Evolutionary conservation across 2,329 filamentous ascomycete genomes (phyloP), one percentile per base, ranked within the genome.

Genomic region (Aspergillus tubingensis): DNA sequence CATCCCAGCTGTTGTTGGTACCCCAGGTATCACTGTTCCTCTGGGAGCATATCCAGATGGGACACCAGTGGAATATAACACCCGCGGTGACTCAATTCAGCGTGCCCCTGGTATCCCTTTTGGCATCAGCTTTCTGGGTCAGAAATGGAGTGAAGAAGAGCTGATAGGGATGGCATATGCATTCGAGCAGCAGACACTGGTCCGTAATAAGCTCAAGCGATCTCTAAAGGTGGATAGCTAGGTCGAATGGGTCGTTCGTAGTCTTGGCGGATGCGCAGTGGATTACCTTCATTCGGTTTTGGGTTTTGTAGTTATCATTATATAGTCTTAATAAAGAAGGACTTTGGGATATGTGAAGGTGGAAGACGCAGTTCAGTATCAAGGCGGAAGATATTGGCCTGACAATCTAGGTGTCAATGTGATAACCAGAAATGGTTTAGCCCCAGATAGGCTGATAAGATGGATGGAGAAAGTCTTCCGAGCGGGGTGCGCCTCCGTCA

Each of bases 81-180:
- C 62, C 0, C 76, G 82, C 7, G 82, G 83, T 0, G 79, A 82
- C n/a, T 73, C 89, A 7, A 82, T 86, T 8, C 73, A 75, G 0
- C 77, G 74, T 0, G 86, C 77, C 0, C 86, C 87, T 0, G 83
- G 84, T 17, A 72, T 86, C 23, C 81, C 81, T 21, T 88, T 89
- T 67, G 88, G 88, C 0, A 74, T 91, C 10, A 81, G 80, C 7
- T 90, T 91, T 66, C 76, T 89, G 49, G 89, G 87, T 0, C 73
- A 74, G 2, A 81, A 80, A 52, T 91, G 85, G 77, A 83, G 80
- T 38, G 88, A 91, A 72, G 83, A 83, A 67, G 79, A 74, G 30
- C 68, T 91, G 65, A 84, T 91, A 59, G 85, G 84, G 0, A 82
- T 87, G 69, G 88, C 87, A 6, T 90, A 88, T 77, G 87, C 86